Evolutionary conservation across 495 filamentous ascomycete genomes (phyloP).

Genomic region (Penicillium pulvis): DNA sequence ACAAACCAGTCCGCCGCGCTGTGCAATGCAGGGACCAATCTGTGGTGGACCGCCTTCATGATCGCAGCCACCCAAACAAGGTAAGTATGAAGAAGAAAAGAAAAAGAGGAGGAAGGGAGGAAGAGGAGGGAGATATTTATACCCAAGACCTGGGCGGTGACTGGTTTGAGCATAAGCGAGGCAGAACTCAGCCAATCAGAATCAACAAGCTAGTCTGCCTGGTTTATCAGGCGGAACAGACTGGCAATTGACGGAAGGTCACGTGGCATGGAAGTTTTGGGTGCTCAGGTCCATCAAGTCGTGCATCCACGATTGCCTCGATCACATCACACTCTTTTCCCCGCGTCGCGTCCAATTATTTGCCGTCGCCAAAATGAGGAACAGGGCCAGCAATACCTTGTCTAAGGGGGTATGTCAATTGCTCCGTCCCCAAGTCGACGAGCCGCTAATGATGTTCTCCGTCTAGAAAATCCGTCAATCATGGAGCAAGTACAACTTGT

Average conservation of each 20-base stretch:
- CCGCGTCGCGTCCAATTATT: constrained; percentile 15
- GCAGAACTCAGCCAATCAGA: constrained; percentile 6
- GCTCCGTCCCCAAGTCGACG: background rate
- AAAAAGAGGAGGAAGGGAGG: constrained; percentile 36
- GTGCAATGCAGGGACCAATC: constrained; percentile 76
- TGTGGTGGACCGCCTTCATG: constrained; percentile 61
- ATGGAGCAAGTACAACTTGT: constrained; percentile 98
- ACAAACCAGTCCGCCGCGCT: constrained; percentile 66
- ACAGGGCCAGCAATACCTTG: constrained; percentile 49
- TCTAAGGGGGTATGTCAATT: constrained; percentile 43
- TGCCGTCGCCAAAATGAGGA: constrained; percentile 44
- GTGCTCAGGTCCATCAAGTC: constrained; percentile 17
- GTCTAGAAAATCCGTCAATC: constrained; percentile 87
- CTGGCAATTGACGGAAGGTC: constrained; percentile 10
- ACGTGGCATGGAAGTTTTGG: constrained; percentile 48
- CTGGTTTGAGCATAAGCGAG: constrained; percentile 31
- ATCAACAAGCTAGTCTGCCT: background rate
- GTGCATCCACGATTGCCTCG: constrained; percentile 6
- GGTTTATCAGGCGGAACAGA: constrained; percentile 6
- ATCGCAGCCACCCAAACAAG: constrained; percentile 66
- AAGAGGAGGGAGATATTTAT: constrained; percentile 31
- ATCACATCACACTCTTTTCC: constrained; percentile 5
- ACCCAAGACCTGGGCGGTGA: background rate
- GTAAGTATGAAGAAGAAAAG: constrained; percentile 73
- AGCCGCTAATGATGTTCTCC: constrained; percentile 16